Conservation (phyloP, 2,329 filamentous ascomycete genomes). For the Curvularia sp. region DNA sequence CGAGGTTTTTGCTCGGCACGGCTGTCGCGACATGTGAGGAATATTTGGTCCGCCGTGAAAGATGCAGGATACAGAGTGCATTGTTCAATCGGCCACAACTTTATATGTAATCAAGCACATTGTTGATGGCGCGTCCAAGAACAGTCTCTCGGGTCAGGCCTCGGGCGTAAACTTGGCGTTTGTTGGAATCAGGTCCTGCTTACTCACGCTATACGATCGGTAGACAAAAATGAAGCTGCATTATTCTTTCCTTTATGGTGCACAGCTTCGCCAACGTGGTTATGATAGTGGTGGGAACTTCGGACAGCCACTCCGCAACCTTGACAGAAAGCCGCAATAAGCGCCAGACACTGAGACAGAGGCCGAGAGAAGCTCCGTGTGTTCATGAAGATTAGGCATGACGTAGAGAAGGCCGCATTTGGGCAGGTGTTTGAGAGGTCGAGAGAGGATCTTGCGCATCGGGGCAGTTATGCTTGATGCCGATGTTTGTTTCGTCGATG, state of each 20-base stretch:
- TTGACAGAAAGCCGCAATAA: not conserved
- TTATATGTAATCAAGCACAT: not conserved
- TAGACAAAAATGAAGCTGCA: not conserved
- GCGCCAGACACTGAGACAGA: not conserved
- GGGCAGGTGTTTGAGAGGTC: slow-evolving; percentile 7
- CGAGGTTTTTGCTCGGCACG: not conserved
- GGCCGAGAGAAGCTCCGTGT: slow-evolving; percentile 11
- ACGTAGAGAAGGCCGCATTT: slow-evolving; percentile 14
- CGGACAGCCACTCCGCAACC: not conserved
- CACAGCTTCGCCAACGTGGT: not conserved
- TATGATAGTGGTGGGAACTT: not conserved
- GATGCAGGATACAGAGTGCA: too few species aligned
- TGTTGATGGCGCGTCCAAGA: not conserved
- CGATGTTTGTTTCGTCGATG: slow-evolving; percentile 13
- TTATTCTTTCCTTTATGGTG: not conserved
- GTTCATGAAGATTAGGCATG: slow-evolving; percentile 2
- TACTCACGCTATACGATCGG: not conserved
- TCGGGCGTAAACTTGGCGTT: not conserved
- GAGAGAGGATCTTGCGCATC: slow-evolving; percentile 1
- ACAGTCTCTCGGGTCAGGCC: not conserved
- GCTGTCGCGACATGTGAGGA: not conserved
- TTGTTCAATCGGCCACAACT: not conserved
- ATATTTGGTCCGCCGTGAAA: not conserved
- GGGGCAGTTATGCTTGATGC: not conserved
- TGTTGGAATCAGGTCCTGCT: not conserved